Evolutionary conservation across 768 basidiomycete species (phyloP).

Genomic region (Lyophyllum atratum): DNA sequence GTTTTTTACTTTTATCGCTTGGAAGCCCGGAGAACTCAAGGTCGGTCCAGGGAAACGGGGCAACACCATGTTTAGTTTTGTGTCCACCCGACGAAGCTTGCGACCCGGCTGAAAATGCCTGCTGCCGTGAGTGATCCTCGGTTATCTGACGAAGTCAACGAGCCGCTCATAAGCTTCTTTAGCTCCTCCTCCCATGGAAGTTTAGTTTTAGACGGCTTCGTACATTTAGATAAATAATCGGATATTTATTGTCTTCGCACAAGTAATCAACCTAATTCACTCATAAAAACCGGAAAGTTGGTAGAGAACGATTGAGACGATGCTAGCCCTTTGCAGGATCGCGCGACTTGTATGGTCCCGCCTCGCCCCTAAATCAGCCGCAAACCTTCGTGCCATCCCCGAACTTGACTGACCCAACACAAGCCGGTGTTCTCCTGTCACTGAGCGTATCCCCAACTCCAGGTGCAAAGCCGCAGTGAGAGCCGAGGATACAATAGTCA

Average conservation of each 20-base stretch:
- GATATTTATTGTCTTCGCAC: conserved; percentile 9
- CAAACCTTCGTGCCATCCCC: conserved; percentile 66
- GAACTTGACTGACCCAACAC: conserved; percentile 65
- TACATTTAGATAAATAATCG: conserved; percentile 7
- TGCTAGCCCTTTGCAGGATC: conserved; percentile 60
- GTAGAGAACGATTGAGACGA: conserved; percentile 66
- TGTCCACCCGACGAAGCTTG: conserved; percentile 74
- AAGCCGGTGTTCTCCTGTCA: conserved; percentile 48
- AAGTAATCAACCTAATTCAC: conserved; percentile 29
- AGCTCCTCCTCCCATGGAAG: conserved; percentile 52
- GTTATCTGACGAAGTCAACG: not conserved
- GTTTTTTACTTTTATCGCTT: not conserved
- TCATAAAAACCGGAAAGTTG: conserved; percentile 72
- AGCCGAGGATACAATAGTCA: conserved; percentile 63
- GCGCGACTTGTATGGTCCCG: conserved; percentile 50
- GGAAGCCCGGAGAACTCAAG: conserved; percentile 4
- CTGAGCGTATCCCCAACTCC: conserved; percentile 65
- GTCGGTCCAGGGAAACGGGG: conserved; percentile 42
- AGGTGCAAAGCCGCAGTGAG: conserved; percentile 69
- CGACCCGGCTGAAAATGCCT: conserved; percentile 68
- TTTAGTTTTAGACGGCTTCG: conserved; percentile 20
- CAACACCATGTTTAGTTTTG: conserved; percentile 67
- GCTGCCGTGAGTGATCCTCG: conserved; percentile 67
- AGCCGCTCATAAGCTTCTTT: not conserved
- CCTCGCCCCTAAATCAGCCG: conserved; percentile 56